Base-by-base conservation (phyloP, 2,329 filamentous ascomycete genomes). In the Capronia americana region DNA sequence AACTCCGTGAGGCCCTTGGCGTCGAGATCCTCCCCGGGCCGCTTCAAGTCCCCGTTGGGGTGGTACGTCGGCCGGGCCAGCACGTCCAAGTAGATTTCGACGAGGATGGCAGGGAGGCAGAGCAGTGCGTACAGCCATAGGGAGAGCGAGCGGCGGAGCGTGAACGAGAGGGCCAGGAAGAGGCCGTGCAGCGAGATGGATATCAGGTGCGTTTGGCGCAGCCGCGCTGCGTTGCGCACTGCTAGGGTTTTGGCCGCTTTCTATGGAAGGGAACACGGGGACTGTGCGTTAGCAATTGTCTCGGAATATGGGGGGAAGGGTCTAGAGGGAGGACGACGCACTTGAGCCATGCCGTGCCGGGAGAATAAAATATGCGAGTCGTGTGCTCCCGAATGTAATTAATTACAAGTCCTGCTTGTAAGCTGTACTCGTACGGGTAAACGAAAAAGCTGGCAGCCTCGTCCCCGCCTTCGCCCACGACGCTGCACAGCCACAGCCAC, bases 1-100 rank as follows among this genome's bases (percentile, higher is more conserved):
- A 96, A 98, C 80, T 97, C 95, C 11, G 94, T 98, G 82, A 99
- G 81, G 4, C 95, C 95, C 38, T 90, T 86, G 10, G 92, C 92
- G 61, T 91, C 88, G 14, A 99, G 86, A 77, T 99, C 95, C 77
- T 98, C 93, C 51, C 95, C 94, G 0, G 92, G 83, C 34, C 85
- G 87, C 76, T 87, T 88, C 68, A 98, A 83, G n/a, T 89, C 84
- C 56, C 87, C 88, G 28, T 81, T 80, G 24, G 88, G 77, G 71
- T 88, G 87, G 76, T 89, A 91, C 67, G 83, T 88, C 26, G 95
- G 95, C 10, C 94, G 91, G 12, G 92, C 92, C 7, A 93, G 88
- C 55, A 86, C 86, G 79, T 99, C 95, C 69, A 99, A 89, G 74
- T 92, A 89, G 75, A 92, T 90, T 78, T 98, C 88, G 79, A 95